Base-by-base conservation (phyloP, 768 basidiomycete genomes). In the Calocera viscosa region DNA sequence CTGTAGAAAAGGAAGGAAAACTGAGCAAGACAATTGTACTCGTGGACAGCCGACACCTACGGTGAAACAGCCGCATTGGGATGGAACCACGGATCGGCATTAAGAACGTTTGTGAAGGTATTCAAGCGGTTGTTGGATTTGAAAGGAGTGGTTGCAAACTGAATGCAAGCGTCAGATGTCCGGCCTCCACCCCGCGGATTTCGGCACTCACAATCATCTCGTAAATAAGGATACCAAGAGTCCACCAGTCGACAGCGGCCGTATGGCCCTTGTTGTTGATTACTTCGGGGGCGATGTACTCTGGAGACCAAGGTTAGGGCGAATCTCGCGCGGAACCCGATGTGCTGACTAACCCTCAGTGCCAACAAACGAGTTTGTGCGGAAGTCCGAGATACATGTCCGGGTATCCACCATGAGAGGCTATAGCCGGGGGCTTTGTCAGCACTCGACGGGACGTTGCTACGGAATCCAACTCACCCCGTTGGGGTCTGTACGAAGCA, bases 161-260 rank as follows among this genome's bases (percentile, higher is more conserved):
- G 78, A 63, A 70, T 64, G 68, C 68, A 65, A 70, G 60, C 43
- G 35, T 64, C 68, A 66, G 71, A 71, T 72, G 71, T 41, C 64
- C 66, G 60, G 71, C 68, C 64, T 49, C 53, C 33, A 67, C 26
- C 11, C 32, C 17, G 66, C 16, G 63, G 22, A 26, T 5, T 35
- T 19, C 12, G 28, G 63, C 17, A 73, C 76, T 69, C 64, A 77
- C 77, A 34, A 78, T 76, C 77, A 96, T 96, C 80, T 99, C 96
- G 80, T 94, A 96, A 73, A 98, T 91, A 73, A 99, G 84, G 73
- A 98, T 97, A 40, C 96, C 96, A 64, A 97, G 80, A 34, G 96
- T 98, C 96, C 92, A 94, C 95, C 95, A 99, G 78, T 99, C 96
- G 64, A 99, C 96, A 16, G 95, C 94, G 69, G 93, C 93, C 39